phyloP scores from a whole-genome alignment of 2,329 filamentous ascomycete genomes.

The Scedosporium minutisporum region DNA sequence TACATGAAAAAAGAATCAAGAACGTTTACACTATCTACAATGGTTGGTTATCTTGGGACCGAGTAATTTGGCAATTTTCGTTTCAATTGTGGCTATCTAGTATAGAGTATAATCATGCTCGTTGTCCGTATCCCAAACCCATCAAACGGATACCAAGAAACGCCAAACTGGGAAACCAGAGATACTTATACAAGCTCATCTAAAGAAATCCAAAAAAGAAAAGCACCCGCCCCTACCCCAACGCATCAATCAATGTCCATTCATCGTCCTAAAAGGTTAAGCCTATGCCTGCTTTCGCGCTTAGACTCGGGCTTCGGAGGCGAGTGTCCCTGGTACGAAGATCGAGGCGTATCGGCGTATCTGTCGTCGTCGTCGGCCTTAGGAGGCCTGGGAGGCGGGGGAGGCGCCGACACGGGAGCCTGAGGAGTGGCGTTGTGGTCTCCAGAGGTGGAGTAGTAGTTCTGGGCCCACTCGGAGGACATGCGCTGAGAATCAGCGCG shows the following conservation, averaged over 20 bases:
- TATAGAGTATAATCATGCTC: neutral
- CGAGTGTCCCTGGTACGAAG: neutral
- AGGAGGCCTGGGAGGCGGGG: slow-evolving; percentile 6
- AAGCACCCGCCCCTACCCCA: too few relatives aligned
- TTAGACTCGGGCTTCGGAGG: neutral
- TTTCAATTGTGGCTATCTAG: neutral
- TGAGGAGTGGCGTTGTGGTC: neutral
- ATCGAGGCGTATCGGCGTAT: neutral
- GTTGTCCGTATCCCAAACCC: neutral
- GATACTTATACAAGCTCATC: neutral
- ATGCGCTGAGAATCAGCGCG: neutral
- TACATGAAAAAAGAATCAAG: neutral
- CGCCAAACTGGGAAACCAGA: too few relatives aligned
- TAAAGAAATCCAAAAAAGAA: neutral
- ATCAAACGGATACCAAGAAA: too few relatives aligned
- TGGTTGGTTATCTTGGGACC: neutral
- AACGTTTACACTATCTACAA: neutral
- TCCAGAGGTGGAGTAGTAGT: slow-evolving; percentile 1
- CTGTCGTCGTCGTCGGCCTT: neutral
- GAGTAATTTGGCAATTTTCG: neutral
- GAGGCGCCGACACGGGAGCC: slow-evolving; percentile 1
- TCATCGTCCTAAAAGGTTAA: neutral
- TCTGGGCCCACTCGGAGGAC: slow-evolving; percentile 1
- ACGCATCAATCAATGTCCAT: too few relatives aligned
- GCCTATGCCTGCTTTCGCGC: slow-evolving; percentile 1